Evolutionary conservation across 176 grass and related monocot genomes (phyloP).

Genomic region (Carex kokanica): DNA sequence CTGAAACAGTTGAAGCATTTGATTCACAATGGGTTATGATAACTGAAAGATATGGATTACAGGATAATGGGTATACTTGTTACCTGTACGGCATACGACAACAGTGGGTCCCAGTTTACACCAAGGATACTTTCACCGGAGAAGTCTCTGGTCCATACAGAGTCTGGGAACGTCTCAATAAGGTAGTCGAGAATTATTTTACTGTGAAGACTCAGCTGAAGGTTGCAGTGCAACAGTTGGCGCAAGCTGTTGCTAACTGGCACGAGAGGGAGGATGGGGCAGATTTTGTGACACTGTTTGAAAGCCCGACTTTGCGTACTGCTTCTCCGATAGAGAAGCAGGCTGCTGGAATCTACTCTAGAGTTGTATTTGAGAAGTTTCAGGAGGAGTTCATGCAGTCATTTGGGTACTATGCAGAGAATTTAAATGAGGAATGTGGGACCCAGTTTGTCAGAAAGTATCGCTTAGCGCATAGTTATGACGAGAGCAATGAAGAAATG

Average conservation of each 20-base stretch:
- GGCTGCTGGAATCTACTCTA: constrained; percentile 60
- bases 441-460: constrained; percentile 35
- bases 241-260: constrained; percentile 47
- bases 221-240: constrained; percentile 55
- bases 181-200: constrained; percentile 62
- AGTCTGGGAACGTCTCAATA: constrained; percentile 47
- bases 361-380: constrained; percentile 71
- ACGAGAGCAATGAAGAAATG: constrained; percentile 48
- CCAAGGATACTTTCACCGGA: constrained; percentile 62
- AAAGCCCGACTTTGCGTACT: constrained; percentile 52
- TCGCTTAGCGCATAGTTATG: constrained; percentile 44
- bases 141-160: constrained; percentile 40
- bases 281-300: constrained; percentile 72
- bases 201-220: constrained; percentile 53
- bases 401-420: constrained; percentile 77
- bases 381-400: constrained; percentile 83
- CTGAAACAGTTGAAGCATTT: constrained; percentile 59
- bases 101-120: constrained; percentile 70
- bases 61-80: constrained; percentile 56
- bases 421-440: constrained; percentile 34
- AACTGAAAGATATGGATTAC: constrained; percentile 50
- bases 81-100: constrained; percentile 67
- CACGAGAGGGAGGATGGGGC: constrained; percentile 57
- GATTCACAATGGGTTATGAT: constrained; percentile 61
- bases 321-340: constrained; percentile 86